phyloP scores from a whole-genome alignment of 2,329 filamentous ascomycete genomes.

The Pseudocercospora fuligena region DNA sequence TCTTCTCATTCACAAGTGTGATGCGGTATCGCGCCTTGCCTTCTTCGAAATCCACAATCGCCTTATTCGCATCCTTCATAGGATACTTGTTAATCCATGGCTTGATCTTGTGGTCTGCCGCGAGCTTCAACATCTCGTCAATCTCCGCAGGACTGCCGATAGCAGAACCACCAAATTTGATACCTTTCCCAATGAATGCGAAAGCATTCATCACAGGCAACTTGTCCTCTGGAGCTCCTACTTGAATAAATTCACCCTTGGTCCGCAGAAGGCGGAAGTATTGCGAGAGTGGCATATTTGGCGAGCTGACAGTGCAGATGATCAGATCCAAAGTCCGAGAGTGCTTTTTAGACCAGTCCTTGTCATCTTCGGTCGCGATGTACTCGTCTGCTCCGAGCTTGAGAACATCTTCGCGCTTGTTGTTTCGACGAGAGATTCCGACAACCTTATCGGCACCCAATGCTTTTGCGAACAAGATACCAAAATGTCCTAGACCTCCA shows the following conservation, averaged over 20 bases:
- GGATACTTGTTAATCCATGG: constrained; percentile 66
- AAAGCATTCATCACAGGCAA: constrained; percentile 61
- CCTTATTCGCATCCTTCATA: constrained; percentile 63
- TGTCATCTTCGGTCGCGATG: constrained; percentile 63
- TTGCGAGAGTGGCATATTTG: constrained; percentile 65
- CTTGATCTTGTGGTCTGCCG: constrained; percentile 62
- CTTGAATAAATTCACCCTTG: constrained; percentile 67
- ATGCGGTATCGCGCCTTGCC: constrained; percentile 57
- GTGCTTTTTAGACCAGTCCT: constrained; percentile 64
- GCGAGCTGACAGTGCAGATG: constrained; percentile 61
- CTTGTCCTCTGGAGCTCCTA: constrained; percentile 67
- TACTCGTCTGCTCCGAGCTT: constrained; percentile 65
- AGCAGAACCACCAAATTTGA: constrained; percentile 50
- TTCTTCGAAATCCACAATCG: constrained; percentile 61
- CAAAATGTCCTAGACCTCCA: constrained; percentile 63
- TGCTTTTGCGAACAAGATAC: constrained; percentile 71
- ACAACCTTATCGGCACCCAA: constrained; percentile 70
- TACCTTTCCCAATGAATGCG: constrained; percentile 62
- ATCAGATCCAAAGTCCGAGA: constrained; percentile 61
- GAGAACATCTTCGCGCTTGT: constrained; percentile 64
- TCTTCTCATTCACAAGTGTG: constrained; percentile 28
- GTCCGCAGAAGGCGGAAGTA: constrained; percentile 66
- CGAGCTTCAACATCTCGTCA: constrained; percentile 65
- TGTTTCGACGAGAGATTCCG: constrained; percentile 64
- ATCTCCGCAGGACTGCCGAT: constrained; percentile 64